Evolutionary conservation across 202 grass and related monocot species (phyloP).

Genomic region (Setaria italica): DNA sequence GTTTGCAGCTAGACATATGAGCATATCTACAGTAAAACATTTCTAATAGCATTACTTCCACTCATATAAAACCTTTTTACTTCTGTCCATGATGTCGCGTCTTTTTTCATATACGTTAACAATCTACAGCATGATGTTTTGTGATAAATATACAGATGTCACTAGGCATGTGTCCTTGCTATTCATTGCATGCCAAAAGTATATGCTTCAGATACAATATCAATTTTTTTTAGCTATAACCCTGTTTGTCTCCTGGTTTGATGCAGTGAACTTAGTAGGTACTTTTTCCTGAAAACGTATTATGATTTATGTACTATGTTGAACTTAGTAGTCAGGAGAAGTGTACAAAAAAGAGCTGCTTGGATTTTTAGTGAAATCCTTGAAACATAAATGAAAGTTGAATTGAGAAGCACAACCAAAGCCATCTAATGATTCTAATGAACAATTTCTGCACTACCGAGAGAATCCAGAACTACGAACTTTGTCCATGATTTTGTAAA

Average conservation of each 20-base stretch:
- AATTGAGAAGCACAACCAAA: neutral
- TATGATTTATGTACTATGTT: neutral
- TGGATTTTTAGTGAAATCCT: neutral
- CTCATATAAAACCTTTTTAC: neutral
- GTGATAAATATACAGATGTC: neutral
- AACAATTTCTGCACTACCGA: neutral
- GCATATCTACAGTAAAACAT: neutral
- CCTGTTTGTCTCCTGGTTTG: constrained; percentile 12
- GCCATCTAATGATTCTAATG: neutral
- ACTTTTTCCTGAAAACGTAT: too few species aligned
- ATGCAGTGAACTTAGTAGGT: neutral
- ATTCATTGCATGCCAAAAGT: constrained; percentile 22
- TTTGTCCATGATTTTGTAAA: neutral
- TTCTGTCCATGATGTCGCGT: neutral
- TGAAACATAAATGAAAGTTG: neutral
- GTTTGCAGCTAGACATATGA: neutral
- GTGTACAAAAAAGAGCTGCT: neutral
- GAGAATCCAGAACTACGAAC: neutral
- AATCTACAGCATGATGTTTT: neutral
- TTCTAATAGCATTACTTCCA: neutral
- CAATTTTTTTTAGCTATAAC: neutral
- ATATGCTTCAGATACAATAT: constrained; percentile 6
- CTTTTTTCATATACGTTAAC: neutral
- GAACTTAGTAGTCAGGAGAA: neutral
- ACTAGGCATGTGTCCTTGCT: neutral